Evolutionary conservation across 345 rosid genomes (phyloP).

Genomic region (Garcia nutans): DNA sequence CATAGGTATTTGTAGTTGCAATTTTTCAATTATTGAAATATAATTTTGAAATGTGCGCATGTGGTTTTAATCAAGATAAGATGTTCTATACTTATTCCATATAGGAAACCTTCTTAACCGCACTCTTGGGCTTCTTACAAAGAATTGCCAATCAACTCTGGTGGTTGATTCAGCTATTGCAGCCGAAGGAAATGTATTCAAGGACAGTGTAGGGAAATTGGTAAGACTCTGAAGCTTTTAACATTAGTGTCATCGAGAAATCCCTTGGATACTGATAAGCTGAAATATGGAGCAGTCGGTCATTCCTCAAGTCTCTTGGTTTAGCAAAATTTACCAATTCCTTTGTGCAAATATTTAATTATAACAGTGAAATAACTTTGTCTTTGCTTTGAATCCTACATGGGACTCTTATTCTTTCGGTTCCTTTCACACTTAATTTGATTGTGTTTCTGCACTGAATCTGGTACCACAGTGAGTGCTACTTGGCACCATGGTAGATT

Average conservation of each 20-base stretch:
- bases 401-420: not conserved
- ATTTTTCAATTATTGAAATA: constrained; percentile 4
- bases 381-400: not conserved
- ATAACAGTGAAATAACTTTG: constrained; percentile 1
- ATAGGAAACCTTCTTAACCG: constrained; percentile 94
- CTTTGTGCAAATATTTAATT: not conserved
- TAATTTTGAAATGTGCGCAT: constrained; percentile 1
- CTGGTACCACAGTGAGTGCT: not conserved
- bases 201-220: constrained; percentile 64
- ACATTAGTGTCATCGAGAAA: not conserved
- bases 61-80: not conserved
- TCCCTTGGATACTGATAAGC: not conserved
- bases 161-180: constrained; percentile 69
- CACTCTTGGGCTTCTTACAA: constrained; percentile 87
- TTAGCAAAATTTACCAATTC: not conserved
- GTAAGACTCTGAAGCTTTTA: constrained; percentile 33
- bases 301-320: not conserved
- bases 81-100: constrained; percentile 16
- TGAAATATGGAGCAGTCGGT: not conserved
- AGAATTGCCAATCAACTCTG: constrained; percentile 79
- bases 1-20: constrained; percentile 48
- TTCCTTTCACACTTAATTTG: not conserved
- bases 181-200: constrained; percentile 62
- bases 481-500: not conserved
- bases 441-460: not conserved